A percentile compares a stretch with the other conserved stretches of the same genome.
Evolutionary conservation across 2,329 filamentous ascomycete species (phyloP).

Genomic region (Botryotinia calthae): DNA sequence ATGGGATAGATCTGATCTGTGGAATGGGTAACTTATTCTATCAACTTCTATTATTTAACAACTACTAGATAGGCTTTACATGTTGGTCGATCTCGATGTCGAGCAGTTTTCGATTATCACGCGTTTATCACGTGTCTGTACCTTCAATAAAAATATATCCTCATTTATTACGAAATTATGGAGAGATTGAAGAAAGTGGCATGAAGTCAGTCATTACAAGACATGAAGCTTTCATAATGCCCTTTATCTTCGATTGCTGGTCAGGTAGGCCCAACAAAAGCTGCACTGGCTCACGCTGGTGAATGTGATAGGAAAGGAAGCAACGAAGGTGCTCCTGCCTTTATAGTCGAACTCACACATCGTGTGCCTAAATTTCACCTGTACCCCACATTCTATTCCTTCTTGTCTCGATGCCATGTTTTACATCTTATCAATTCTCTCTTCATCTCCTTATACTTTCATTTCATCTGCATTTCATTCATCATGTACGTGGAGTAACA

Average conservation of each 20-base stretch:
- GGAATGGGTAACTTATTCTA: rapidly evolving
- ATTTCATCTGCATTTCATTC: not conserved
- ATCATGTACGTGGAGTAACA: not conserved
- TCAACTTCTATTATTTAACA: too few relatives aligned
- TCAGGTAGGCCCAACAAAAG: not conserved
- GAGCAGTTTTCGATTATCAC: not conserved
- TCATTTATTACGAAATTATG: not conserved
- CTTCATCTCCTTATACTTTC: not conserved
- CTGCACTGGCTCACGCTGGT: not conserved
- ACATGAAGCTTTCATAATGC: not conserved
- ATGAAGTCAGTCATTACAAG: not conserved
- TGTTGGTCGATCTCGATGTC: not conserved
- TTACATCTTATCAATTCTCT: not conserved
- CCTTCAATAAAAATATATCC: not conserved
- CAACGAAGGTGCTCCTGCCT: not conserved
- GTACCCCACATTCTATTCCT: not conserved
- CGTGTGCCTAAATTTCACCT: not conserved
- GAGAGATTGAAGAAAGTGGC: not conserved
- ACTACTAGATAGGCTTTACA: not conserved
- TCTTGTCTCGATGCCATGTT: not conserved
- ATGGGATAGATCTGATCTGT: too few relatives aligned
- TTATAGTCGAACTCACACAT: constrained; percentile 4
- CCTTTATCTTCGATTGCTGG: too few relatives aligned
- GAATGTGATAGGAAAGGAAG: not conserved
- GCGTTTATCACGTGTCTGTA: not conserved